Evolutionary conservation across 345 rosid genomes (phyloP).

Genomic region (Syzygium aromaticum): DNA sequence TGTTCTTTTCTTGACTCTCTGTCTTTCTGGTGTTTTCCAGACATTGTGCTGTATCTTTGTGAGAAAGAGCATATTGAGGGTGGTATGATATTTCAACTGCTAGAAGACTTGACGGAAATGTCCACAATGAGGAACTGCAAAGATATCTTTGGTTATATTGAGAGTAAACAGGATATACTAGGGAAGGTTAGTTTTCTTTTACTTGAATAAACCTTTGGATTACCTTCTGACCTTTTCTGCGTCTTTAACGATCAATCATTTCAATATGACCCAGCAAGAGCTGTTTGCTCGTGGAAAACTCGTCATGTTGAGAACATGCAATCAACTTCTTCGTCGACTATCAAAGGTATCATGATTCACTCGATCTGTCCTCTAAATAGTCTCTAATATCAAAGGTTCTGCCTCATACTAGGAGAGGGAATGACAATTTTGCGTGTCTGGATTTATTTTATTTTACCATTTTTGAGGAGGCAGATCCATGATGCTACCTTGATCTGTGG

Average conservation of each 20-base stretch:
- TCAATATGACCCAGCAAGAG: constrained; percentile 56
- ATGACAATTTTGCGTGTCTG: neutral
- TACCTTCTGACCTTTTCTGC: neutral
- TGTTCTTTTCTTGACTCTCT: neutral
- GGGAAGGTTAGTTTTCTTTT: constrained; percentile 57
- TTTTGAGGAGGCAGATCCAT: neutral
- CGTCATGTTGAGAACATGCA: constrained; percentile 98
- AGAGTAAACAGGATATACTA: constrained; percentile 83
- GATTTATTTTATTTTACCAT: neutral
- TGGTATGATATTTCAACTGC: constrained; percentile 95
- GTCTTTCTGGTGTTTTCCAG: constrained; percentile 23
- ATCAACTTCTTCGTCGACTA: constrained; percentile 97
- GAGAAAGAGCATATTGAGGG: constrained; percentile 98
- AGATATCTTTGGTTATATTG: constrained; percentile 89
- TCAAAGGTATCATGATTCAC: constrained; percentile 51
- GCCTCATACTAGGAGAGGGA: neutral
- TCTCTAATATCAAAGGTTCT: neutral
- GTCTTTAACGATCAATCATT: neutral
- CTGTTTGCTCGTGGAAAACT: constrained; percentile 99
- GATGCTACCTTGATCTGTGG: neutral
- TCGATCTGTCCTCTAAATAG: neutral
- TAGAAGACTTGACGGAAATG: constrained; percentile 98
- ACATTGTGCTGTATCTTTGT: constrained; percentile 85
- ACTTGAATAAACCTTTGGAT: neutral
- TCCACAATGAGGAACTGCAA: constrained; percentile 94